Evolutionary conservation across 169 alveolate genomes (phyloP), one percentile per base, ranked within the genome.

Genomic region (Toxoplasma gondii): DNA sequence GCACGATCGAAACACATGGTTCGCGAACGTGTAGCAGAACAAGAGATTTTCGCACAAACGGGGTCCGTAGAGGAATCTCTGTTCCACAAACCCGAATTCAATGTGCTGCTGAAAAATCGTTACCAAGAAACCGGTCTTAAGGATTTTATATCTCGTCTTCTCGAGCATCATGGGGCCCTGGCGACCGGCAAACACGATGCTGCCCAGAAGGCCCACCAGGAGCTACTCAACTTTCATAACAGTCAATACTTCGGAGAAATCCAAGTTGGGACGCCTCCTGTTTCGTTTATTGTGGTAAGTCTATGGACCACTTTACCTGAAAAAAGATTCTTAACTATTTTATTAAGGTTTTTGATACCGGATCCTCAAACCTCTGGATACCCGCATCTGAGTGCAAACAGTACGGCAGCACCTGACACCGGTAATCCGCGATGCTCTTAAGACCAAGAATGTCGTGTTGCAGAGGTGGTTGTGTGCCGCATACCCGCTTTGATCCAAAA

Each of bases 201-300:
- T n/a, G 91, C 93, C 31, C 70, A 44, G 88, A 83, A 91, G 93
- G 97, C 95, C 38, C 91, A 96, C 36, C 97, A 98, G 93, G 96
- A 96, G 81, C 96, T 98, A 81, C 94, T 96, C 74, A 98, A 98
- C 91, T 98, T 96, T 96, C 98, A 98, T 93, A 98, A 98, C 96
- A 97, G 98, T 90, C 99, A 98, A 74, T 98, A 97, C 88, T 97
- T 98, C 96, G 99, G 99, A 36, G 97, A 97, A 81, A 97, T 98
- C 27, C 96, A 97, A 82, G 95, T 98, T 36, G 99, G 99, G 64
- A 98, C 98, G 29, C 99, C 99, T 5, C 98, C 98, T 39, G 96
- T 94, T 88, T 96, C 94, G 64, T 98, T 98, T 93, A 97, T 97
- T n/a, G 99, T 98, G 91, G 98, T 98, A 88, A 88, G 95, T 5